Evolutionary conservation across 2,329 filamentous ascomycete species (phyloP).

Genomic region (Volutella citrinella): DNA sequence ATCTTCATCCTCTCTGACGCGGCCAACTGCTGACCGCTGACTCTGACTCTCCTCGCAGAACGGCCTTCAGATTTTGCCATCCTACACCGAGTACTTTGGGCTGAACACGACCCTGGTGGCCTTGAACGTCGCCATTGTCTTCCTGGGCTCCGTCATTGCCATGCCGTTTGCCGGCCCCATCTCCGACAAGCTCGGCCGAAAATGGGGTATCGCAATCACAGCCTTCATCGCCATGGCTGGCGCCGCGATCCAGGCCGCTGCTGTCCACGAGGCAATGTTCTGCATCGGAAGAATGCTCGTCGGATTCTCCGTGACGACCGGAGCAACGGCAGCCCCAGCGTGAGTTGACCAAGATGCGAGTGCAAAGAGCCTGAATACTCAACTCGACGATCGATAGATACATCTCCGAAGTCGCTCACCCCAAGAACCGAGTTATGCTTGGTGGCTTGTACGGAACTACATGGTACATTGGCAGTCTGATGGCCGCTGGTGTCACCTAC

Average conservation of each 20-base stretch:
- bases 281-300: conserved; percentile 9
- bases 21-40: no score
- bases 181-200: conserved; percentile 3
- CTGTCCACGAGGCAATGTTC: conserved; percentile 15
- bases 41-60: no score
- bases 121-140: conserved; percentile 7
- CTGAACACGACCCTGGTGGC: conserved; percentile 2
- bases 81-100: conserved; percentile 6
- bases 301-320: conserved; percentile 5
- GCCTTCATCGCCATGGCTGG: conserved; percentile 51
- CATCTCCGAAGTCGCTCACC: conserved; percentile 7
- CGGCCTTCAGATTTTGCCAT: conserved; percentile 5
- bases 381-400: not conserved
- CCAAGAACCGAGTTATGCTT: conserved; percentile 5
- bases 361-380: no score
- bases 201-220: conserved; percentile 33
- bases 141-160: conserved; percentile 5
- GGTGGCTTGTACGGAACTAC: conserved; percentile 5
- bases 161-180: conserved; percentile 5
- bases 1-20: no score
- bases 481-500: conserved; percentile 4
- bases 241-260: conserved; percentile 31
- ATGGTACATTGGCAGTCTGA: conserved; percentile 5
- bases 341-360: not conserved
- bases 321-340: conserved; percentile 4